Evolutionary conservation across 139 green algal species (phyloP).

Genomic region (Nannochloris sp.): DNA sequence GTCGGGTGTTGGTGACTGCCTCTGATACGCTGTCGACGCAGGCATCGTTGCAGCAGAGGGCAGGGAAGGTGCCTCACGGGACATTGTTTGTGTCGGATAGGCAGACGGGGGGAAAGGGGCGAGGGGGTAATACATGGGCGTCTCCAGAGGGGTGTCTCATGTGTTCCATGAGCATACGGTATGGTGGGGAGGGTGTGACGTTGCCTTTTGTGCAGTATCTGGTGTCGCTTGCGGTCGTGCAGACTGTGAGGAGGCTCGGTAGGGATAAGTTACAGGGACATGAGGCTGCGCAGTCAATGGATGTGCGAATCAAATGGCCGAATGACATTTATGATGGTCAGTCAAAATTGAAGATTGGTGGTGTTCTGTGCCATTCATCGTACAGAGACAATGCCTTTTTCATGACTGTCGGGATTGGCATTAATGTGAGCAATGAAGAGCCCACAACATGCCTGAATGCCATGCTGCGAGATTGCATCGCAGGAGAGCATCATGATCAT

Average conservation of each 20-base stretch:
- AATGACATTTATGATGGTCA: slow-evolving; percentile 82
- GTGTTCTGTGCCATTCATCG: slow-evolving; percentile 81
- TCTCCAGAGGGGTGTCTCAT: slow-evolving; percentile 87
- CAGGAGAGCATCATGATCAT: background rate
- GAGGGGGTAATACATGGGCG: slow-evolving; percentile 80
- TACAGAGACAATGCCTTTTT: slow-evolving; percentile 56
- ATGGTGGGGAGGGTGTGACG: slow-evolving; percentile 37
- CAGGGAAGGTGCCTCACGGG: slow-evolving; percentile 42
- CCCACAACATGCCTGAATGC: slow-evolving; percentile 84
- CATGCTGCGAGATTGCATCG: slow-evolving; percentile 36
- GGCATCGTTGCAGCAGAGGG: slow-evolving; percentile 45
- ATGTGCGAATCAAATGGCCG: slow-evolving; percentile 91
- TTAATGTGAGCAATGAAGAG: slow-evolving; percentile 83
- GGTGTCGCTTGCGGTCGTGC: slow-evolving; percentile 75
- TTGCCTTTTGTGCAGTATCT: slow-evolving; percentile 94
- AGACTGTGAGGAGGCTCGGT: slow-evolving; percentile 48
- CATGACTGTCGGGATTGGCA: slow-evolving; percentile 65
- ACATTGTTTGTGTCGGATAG: slow-evolving; percentile 54
- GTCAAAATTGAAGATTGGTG: slow-evolving; percentile 70
- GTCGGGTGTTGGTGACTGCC: slow-evolving; percentile 36
- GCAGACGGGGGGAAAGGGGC: slow-evolving; percentile 63
- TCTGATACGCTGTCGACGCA: slow-evolving; percentile 46
- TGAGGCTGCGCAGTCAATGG: slow-evolving; percentile 7
- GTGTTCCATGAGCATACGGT: slow-evolving; percentile 58
- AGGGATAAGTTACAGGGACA: background rate